Evolutionary conservation across 2,329 filamentous ascomycete species (phyloP), one percentile per base, ranked within the genome.

Genomic region (Pezicula neosporulosa): DNA sequence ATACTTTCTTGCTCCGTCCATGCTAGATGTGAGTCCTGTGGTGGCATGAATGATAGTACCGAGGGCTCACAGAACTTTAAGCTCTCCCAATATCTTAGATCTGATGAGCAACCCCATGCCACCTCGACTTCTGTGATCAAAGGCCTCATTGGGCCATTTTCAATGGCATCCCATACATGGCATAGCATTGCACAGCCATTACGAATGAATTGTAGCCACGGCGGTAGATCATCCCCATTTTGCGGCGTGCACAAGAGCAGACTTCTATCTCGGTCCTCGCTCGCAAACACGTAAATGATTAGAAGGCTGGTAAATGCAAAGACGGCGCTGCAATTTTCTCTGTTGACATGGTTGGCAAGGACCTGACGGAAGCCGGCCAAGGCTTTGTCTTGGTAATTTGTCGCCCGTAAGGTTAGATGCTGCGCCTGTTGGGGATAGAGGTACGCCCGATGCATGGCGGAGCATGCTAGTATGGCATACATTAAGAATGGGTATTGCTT

Each of bases 391-490:
- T 54, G 55, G 37, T 57, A 44, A 24, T 37, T 16, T 16, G 36
- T 36, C 27, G 48, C 51, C n/a, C 47, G 33, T n/a, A 49, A 30
- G 38, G 39, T 33, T 44, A 52, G 48, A 19, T 53, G 44, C 21
- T 41, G 48, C 39, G 37, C 33, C 46, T 42, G 53, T 3, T 12
- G 16, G 13, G 30, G 49, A 36, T 54, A n/a, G 4, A 56, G 41
- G 50, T 53, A 45, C 10, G 54, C 53, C n/a, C 57, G 53, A 44
- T 60, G 58, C 21, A 59, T 38, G 13, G 72, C 68, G 1, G 72
- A 62, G 30, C 70, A 66, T 6, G 72, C 70, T 10, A 74, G 56
- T 3, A 75, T 62, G 10, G 71, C 68, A 50, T 74, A 68, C 56
- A 75, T 65, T 0, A 75, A 56, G 38, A 70, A 74, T 0, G 56